Base-by-base conservation (phyloP, 306 rosid genomes). In the Carpinus viminea region DNA sequence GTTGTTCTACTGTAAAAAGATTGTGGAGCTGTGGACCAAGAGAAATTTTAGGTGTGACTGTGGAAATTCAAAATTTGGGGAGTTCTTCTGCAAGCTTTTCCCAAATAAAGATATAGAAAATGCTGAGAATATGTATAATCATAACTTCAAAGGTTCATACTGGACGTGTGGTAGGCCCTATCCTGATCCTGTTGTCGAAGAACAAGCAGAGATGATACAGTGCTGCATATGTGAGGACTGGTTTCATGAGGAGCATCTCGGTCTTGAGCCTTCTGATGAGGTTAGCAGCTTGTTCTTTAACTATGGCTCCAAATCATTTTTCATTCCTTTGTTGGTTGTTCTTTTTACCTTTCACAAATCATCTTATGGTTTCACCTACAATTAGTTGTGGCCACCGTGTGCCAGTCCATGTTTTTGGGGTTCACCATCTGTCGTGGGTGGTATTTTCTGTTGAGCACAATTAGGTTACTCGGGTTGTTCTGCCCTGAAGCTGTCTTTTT, bases 181-280 rank as follows among this genome's bases (percentile, higher is more conserved):
- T 85, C 99, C 99, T 56, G 99, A 93, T 89, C 97, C 93, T 56
- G 98, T 90, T 60, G 88, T 87, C 74, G 98, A 90, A 84, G 98
- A 96, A 76, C 97, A 91, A 84, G 90, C 83, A 68, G 99, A 96
- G 85, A 96, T 93, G 99, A 93, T 96, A 54, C 99, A 96, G 79
- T 96, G 99, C 80, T 91, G 97, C 80, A 66, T 91, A 62, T 96
- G 99, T 68, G 99, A 96, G 87, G 99, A 96, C 84, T 96, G 99
- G 99, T 96, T 91, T 86, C 99, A 96, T 50, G 99, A 93, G 83
- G 98, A 96, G 82, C 99, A 96, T 88, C 88, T 96, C 24, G 94
- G 97, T 71, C 91, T 96, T 65, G 89, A 81, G 61, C 81, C 96
- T 76, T 80, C 90, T 81, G 90, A 84, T 61, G 99, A 96, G 99